Conservation (phyloP, 2,329 filamentous ascomycete genomes). For the Fusarium verticillioides region DNA sequence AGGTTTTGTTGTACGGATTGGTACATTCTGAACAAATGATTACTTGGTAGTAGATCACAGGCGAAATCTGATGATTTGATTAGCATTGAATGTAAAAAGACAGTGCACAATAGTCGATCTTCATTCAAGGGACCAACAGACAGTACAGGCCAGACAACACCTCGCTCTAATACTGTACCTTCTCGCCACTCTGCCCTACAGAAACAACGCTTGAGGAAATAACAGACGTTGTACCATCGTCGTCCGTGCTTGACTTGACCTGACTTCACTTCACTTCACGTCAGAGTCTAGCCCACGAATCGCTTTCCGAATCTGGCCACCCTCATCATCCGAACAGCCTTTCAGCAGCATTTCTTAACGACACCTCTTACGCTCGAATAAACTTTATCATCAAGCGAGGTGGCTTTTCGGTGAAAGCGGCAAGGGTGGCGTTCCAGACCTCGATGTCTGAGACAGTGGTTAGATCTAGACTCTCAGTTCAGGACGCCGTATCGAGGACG, state of each 20-base stretch:
- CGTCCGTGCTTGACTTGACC: constrained; percentile 12
- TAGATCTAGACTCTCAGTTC: not conserved
- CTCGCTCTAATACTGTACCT: not conserved
- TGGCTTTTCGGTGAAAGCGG: constrained; percentile 4
- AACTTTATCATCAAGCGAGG: constrained; percentile 9
- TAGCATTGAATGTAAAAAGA: not conserved
- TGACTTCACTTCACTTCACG: not conserved
- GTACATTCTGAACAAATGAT: not conserved
- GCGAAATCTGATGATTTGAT: constrained; percentile 1
- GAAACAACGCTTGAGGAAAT: constrained; percentile 9
- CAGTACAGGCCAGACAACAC: not conserved
- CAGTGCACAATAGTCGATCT: not conserved
- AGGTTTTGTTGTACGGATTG: constrained; percentile 1
- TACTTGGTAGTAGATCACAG: not conserved
- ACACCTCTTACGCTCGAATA: not conserved
- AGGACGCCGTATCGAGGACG: not conserved
- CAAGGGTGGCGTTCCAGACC: constrained; percentile 7
- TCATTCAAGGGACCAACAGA: constrained; percentile 1
- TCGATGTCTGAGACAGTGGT: constrained; percentile 16
- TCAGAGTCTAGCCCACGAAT: not conserved
- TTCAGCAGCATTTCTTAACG: not conserved
- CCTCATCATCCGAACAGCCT: not conserved
- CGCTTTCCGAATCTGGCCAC: not conserved
- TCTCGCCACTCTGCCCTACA: constrained; percentile 10
- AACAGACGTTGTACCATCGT: constrained; percentile 5